Evolutionary conservation across 495 filamentous ascomycete species (phyloP).

Genomic region (Xylona heveae): DNA sequence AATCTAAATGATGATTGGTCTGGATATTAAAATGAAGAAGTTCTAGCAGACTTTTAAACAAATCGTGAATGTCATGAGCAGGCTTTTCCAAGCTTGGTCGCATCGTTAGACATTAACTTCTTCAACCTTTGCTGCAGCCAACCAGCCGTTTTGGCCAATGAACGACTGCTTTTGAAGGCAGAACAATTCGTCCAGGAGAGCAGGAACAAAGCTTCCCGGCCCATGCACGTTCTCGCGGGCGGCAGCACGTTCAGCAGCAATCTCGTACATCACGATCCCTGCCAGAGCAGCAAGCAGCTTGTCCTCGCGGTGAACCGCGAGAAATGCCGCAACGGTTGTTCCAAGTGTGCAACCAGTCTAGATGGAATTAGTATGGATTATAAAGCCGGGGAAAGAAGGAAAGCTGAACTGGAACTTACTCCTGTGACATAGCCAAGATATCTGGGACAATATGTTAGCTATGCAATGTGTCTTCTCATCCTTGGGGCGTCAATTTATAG

Average conservation of each 20-base stretch:
- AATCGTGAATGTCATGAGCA: too few species aligned
- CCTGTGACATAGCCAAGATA: slow-evolving; percentile 70
- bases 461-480: too few species aligned
- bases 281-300: slow-evolving; percentile 48
- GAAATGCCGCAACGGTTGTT: slow-evolving; percentile 52
- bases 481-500: background rate
- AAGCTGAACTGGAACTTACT: slow-evolving; percentile 12
- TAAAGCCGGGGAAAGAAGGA: background rate
- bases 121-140: slow-evolving; percentile 25
- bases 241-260: slow-evolving; percentile 61
- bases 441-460: background rate
- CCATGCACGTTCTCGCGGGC: slow-evolving; percentile 41
- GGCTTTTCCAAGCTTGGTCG: too few species aligned
- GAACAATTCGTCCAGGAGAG: slow-evolving; percentile 54
- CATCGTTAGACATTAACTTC: slow-evolving; percentile 15
- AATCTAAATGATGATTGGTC: too few species aligned
- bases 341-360: slow-evolving; percentile 66
- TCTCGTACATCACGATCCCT: slow-evolving; percentile 59
- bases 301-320: slow-evolving; percentile 37
- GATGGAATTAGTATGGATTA: background rate
- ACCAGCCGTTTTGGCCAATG: slow-evolving; percentile 28
- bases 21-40: too few species aligned
- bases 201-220: slow-evolving; percentile 74
- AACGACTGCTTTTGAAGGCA: slow-evolving; percentile 12
- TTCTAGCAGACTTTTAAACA: too few species aligned